Percentiles rank a stretch among this genome's conserved stretches.
phyloP scores from a whole-genome alignment of 108 stramenopile species.

The Conticribra weissflogii region DNA sequence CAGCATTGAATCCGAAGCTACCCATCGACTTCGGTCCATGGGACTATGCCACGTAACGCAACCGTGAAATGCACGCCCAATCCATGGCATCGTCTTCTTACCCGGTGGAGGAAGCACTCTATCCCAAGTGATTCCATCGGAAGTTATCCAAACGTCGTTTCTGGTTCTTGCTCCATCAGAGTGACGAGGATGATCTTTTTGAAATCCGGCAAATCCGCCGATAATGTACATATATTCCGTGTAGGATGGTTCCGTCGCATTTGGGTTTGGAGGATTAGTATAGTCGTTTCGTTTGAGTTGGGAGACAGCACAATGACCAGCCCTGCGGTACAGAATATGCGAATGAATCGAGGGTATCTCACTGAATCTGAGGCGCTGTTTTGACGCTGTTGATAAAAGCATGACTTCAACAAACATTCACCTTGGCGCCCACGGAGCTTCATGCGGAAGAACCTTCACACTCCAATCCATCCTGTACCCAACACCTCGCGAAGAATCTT shows the following conservation, averaged over 20 bases:
- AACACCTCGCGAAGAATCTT: slow-evolving; percentile 14
- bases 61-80: slow-evolving; percentile 57
- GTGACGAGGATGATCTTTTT: slow-evolving; percentile 40
- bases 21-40: slow-evolving; percentile 12
- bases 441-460: slow-evolving; percentile 10
- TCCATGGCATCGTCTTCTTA: slow-evolving; percentile 47
- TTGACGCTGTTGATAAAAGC: too few relatives aligned
- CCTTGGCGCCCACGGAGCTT: slow-evolving; percentile 47
- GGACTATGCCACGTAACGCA: slow-evolving; percentile 44
- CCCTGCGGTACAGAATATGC: too few relatives aligned
- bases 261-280: neutral
- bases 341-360: too few relatives aligned
- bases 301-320: slow-evolving; percentile 37
- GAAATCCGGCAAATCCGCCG: slow-evolving; percentile 59
- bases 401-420: slow-evolving; percentile 6
- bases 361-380: too few relatives aligned
- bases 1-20: slow-evolving; percentile 17
- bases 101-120: slow-evolving; percentile 33
- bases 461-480: slow-evolving; percentile 45
- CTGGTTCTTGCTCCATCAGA: slow-evolving; percentile 55
- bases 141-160: slow-evolving; percentile 66
- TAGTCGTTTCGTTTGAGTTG: slow-evolving; percentile 3
- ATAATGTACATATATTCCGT: slow-evolving; percentile 41
- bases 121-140: slow-evolving; percentile 60
- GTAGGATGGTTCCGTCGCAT: slow-evolving; percentile 2